Conservation (phyloP, 768 basidiomycete species). For the Candolleomyces aberdarensis region DNA sequence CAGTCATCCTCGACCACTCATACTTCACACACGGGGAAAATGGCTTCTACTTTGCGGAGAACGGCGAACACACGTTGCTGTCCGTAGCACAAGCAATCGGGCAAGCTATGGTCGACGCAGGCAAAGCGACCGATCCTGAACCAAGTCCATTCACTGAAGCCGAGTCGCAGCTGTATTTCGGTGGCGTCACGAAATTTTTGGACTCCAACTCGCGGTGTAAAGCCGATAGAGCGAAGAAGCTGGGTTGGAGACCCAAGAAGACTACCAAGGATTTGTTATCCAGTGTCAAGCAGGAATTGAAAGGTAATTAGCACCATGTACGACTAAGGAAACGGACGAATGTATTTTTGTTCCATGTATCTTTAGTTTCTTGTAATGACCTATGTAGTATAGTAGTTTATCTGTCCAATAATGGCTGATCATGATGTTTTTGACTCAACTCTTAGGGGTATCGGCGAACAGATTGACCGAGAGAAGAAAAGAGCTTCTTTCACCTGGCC, state of each 20-base stretch:
- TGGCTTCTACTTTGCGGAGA: conserved; percentile 51
- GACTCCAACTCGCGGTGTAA: conserved; percentile 41
- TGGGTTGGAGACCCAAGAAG: conserved; percentile 55
- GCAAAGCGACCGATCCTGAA: conserved; percentile 31
- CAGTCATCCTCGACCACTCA: conserved; percentile 11
- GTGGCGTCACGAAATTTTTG: conserved; percentile 11
- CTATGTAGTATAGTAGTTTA: too few relatives aligned
- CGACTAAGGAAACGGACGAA: neutral
- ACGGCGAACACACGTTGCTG: conserved; percentile 40
- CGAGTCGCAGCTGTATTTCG: conserved; percentile 39
- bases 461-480: too few relatives aligned
- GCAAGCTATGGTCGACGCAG: conserved; percentile 33
- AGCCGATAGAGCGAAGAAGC: conserved; percentile 36
- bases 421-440: too few relatives aligned
- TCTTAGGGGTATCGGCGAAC: too few relatives aligned
- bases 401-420: too few relatives aligned
- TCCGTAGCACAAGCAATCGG: conserved; percentile 37
- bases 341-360: neutral
- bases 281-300: conserved; percentile 46
- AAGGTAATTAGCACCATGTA: conserved; percentile 4
- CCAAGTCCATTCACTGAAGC: conserved; percentile 47
- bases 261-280: conserved; percentile 47
- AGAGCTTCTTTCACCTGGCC: too few relatives aligned
- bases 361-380: too few relatives aligned
- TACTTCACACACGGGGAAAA: conserved; percentile 38